These are phyloP conservation scores for Ammopiptanthus mongolicus DNA, from an alignment of 306 rosid genomes.

Conservation along the genomic window DNA sequence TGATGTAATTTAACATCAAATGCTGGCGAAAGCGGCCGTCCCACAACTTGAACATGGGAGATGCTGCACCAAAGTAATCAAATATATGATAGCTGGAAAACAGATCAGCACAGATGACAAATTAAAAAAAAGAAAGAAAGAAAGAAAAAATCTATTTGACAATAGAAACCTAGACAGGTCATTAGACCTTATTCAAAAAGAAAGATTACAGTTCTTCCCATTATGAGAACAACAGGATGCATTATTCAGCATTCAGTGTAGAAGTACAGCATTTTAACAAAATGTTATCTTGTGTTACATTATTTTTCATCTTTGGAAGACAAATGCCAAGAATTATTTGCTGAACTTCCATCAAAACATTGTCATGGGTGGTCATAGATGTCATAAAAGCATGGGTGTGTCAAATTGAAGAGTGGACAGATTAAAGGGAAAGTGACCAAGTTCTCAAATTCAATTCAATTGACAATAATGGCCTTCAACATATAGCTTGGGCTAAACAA, in stretches of 20 bases:
- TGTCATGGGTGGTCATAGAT: neutral
- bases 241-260: neutral
- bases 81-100: neutral
- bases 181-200: too few relatives aligned
- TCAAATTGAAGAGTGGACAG: too few relatives aligned
- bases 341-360: neutral
- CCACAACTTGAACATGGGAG: slow-evolving; percentile 47
- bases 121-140: neutral
- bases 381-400: too few relatives aligned
- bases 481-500: neutral
- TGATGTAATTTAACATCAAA: slow-evolving; percentile 29
- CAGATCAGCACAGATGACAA: neutral
- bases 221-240: neutral
- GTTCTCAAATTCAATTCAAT: too few relatives aligned
- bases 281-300: neutral
- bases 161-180: neutral
- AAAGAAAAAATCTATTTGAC: neutral
- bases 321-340: neutral
- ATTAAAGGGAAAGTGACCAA: neutral
- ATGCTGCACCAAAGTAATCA: slow-evolving; percentile 39
- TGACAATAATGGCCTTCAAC: too few relatives aligned
- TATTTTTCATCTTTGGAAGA: neutral
- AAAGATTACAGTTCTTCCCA: neutral
- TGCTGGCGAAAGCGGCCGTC: slow-evolving; percentile 27
- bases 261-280: neutral